phyloP scores from a whole-genome alignment of 75 land plant species.

The Cupressus sempervirens region DNA sequence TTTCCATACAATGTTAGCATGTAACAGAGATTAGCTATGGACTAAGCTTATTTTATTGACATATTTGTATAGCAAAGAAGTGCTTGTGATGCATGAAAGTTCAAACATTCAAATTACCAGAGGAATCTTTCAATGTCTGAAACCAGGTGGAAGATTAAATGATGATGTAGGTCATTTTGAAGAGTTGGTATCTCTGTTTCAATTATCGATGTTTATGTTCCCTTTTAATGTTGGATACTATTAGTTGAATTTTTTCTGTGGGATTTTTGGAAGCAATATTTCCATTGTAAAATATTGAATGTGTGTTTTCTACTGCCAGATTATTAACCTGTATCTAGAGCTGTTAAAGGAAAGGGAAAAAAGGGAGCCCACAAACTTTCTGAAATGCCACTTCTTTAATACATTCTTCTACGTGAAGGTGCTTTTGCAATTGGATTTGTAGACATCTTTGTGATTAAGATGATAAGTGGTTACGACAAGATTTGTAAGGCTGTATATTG shows the following conservation, averaged over 20 bases:
- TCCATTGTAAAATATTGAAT: neutral
- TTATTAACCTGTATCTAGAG: slow-evolving; percentile 37
- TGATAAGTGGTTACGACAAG: neutral
- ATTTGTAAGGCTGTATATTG: neutral
- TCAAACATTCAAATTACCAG: neutral
- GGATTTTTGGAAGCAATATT: neutral
- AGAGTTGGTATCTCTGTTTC: neutral
- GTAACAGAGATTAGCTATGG: neutral
- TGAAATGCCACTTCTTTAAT: slow-evolving; percentile 35
- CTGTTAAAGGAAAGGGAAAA: slow-evolving; percentile 31
- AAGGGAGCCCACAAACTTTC: slow-evolving; percentile 26
- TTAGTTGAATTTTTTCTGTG: neutral
- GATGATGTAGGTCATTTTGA: neutral
- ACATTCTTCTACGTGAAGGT: slow-evolving; percentile 46
- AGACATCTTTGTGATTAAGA: neutral
- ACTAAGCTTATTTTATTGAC: neutral
- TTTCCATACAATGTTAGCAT: neutral
- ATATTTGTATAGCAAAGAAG: neutral
- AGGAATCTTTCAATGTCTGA: neutral
- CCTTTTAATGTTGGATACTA: neutral
- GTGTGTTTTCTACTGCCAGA: slow-evolving; percentile 12
- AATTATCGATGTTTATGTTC: neutral
- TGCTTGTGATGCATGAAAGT: neutral
- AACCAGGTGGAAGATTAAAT: neutral
- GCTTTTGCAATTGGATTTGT: neutral